Conservation (phyloP, 73 alveolate species). For the Paramecium pentaurelia region DNA sequence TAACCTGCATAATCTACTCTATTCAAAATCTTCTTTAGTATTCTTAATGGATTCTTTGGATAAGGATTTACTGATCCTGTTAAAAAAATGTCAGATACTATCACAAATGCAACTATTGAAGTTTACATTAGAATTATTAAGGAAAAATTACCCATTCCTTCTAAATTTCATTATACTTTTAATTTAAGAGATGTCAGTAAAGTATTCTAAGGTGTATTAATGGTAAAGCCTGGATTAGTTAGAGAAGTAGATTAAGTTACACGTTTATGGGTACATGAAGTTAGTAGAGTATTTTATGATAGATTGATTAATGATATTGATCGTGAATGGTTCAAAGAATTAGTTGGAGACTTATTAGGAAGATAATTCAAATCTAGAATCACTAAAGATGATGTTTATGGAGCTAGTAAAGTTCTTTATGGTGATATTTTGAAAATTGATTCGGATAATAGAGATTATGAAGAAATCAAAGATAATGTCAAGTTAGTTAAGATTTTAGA, state of each 20-base stretch:
- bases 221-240: constrained; percentile 69
- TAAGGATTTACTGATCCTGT: constrained; percentile 88
- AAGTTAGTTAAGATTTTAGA: constrained; percentile 83
- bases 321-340: constrained; percentile 89
- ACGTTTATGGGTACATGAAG: constrained; percentile 98
- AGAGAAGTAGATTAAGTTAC: constrained; percentile 73
- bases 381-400: constrained; percentile 89
- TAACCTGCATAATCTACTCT: constrained; percentile 82
- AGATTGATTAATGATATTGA: constrained; percentile 96
- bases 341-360: constrained; percentile 74
- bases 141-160: constrained; percentile 94
- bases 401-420: constrained; percentile 81
- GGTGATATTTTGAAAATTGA: constrained; percentile 97
- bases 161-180: constrained; percentile 97
- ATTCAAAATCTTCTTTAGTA: constrained; percentile 81
- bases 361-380: constrained; percentile 84
- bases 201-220: constrained; percentile 90
- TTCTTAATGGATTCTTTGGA: constrained; percentile 86
- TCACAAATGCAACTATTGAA: constrained; percentile 87
- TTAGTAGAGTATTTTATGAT: constrained; percentile 98
- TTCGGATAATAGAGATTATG: constrained; percentile 93
- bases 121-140: constrained; percentile 79
- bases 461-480: constrained; percentile 87
- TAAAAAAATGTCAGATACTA: constrained; percentile 84
- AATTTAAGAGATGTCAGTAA: constrained; percentile 97